A percentile compares a stretch with the other conserved stretches of the same genome.
Conservation (phyloP, 331 rosid species). For the Cucumis variabilis region DNA sequence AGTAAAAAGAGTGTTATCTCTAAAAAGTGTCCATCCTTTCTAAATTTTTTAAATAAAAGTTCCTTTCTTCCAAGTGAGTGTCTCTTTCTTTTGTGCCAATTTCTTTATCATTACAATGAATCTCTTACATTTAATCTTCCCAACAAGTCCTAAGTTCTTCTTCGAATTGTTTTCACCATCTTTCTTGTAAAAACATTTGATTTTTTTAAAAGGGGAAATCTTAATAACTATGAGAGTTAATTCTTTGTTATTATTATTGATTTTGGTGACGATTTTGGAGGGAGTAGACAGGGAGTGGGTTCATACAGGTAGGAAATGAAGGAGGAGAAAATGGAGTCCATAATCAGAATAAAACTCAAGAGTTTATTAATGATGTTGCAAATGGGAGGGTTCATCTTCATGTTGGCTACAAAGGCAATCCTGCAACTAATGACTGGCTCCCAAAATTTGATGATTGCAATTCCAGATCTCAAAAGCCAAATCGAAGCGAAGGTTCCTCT, state of each 20-base stretch:
- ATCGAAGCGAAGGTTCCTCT: background rate
- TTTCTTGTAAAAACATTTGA: too few species aligned
- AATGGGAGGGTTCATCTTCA: conserved; percentile 26
- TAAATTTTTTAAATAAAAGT: too few species aligned
- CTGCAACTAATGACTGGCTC: conserved; percentile 88
- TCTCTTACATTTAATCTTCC: too few species aligned
- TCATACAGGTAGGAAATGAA: conserved; percentile 52
- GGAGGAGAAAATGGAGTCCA: conserved; percentile 38
- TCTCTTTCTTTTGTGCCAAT: too few species aligned
- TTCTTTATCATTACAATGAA: too few species aligned
- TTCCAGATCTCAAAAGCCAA: background rate
- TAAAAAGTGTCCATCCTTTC: too few species aligned
- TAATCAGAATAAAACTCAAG: background rate
- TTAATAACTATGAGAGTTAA: too few species aligned
- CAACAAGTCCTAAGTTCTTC: too few species aligned
- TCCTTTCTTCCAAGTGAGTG: too few species aligned
- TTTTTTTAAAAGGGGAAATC: too few species aligned
- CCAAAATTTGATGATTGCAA: conserved; percentile 48
- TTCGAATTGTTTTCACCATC: too few species aligned
- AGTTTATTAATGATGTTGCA: conserved; percentile 27
- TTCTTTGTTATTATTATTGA: background rate
- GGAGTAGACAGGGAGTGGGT: conserved; percentile 75
- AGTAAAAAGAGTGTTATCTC: too few species aligned
- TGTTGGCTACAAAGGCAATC: conserved; percentile 60
- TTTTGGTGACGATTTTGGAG: background rate